Evolutionary conservation across 306 rosid genomes (phyloP).

Genomic region (Bauhinia variegata): DNA sequence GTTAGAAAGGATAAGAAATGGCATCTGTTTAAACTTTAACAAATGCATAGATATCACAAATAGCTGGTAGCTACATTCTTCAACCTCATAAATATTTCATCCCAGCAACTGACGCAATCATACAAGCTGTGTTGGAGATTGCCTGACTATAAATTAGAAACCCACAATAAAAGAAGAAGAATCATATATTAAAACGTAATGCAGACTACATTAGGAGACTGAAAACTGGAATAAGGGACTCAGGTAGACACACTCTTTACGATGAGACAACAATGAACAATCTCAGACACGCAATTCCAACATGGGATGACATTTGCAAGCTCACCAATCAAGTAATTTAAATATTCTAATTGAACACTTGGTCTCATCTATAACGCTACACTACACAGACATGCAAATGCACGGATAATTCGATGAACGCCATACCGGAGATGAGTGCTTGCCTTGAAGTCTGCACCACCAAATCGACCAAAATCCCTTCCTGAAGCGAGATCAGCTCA

Average conservation of each 20-base stretch:
- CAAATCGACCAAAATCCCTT: conserved; percentile 17
- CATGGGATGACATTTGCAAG: not conserved
- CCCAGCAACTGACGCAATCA: conserved; percentile 16
- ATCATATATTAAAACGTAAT: conserved; percentile 10
- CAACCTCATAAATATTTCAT: conserved; percentile 25
- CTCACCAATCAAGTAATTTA: conserved; percentile 5
- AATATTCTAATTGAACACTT: conserved; percentile 33
- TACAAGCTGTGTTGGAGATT: conserved; percentile 8
- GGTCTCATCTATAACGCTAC: conserved; percentile 8
- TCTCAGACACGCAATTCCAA: not conserved
- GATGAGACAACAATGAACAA: not conserved
- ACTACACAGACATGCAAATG: not conserved
- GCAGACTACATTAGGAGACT: not conserved
- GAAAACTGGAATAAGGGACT: not conserved
- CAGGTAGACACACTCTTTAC: conserved; percentile 4
- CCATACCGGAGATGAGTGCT: conserved; percentile 37
- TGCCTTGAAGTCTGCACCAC: not conserved
- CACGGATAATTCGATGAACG: not conserved
- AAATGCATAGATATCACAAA: not conserved
- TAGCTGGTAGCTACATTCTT: conserved; percentile 22
- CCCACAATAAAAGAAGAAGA: not conserved
- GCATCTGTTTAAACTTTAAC: conserved; percentile 1
- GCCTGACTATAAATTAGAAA: not conserved
- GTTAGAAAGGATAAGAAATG: conserved; percentile 4
- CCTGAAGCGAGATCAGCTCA: conserved; percentile 23